Percentiles rank a stretch among this genome's conserved stretches.
phyloP scores from a whole-genome alignment of 192 early-diverging fungal genomes.

The Coemansia sp. region DNA sequence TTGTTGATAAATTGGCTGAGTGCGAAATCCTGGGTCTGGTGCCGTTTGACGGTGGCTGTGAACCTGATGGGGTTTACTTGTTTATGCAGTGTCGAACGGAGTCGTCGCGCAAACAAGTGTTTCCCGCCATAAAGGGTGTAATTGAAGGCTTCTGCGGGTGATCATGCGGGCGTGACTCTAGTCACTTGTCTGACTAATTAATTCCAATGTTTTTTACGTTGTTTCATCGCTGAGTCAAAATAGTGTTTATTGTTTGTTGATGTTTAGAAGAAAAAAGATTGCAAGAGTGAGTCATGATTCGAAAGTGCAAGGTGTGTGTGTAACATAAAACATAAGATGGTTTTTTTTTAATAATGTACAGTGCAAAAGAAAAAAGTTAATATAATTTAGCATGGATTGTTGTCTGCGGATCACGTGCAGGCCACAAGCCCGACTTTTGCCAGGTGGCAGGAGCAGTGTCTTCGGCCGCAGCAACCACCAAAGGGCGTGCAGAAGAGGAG shows the following conservation, averaged over 20 bases:
- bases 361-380: not conserved
- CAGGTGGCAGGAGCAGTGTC: not conserved
- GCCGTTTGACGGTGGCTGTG: not conserved
- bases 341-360: not conserved
- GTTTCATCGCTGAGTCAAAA: not conserved
- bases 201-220: too few species aligned
- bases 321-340: not conserved
- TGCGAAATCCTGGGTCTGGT: constrained; percentile 9
- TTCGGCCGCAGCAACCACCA: not conserved
- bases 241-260: not conserved
- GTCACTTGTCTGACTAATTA: too few species aligned
- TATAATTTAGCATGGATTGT: not conserved
- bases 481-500: too few species aligned
- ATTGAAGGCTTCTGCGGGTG: constrained; percentile 12
- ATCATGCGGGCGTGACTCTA: too few species aligned
- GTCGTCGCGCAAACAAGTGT: constrained; percentile 47
- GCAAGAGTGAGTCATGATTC: not conserved
- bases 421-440: constrained; percentile 1
- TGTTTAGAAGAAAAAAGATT: not conserved
- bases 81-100: constrained; percentile 20
- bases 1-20: constrained; percentile 3
- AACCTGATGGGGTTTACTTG: not conserved
- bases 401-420: constrained; percentile 3
- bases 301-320: not conserved
- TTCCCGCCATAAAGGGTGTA: constrained; percentile 28